Evolutionary conservation across 495 filamentous ascomycete genomes (phyloP).

Genomic region (Jackrogersella minutella): DNA sequence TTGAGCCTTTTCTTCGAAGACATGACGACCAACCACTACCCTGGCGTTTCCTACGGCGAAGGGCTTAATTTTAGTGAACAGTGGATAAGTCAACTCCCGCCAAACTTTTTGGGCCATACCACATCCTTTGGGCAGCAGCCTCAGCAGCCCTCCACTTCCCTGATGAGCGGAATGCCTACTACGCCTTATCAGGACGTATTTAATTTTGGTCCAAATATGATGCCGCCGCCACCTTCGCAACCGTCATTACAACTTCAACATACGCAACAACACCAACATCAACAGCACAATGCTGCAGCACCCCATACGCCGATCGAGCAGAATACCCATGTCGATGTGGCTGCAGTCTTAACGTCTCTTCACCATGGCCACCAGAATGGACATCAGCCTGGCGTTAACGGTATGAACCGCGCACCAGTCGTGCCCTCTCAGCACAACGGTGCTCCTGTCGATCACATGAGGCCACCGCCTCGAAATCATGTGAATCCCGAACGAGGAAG

Average conservation of each 20-base stretch:
- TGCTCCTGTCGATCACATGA: slow-evolving; percentile 23
- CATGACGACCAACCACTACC: slow-evolving; percentile 63
- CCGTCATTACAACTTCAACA: slow-evolving; percentile 36
- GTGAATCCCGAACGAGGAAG: slow-evolving; percentile 18
- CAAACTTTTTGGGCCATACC: slow-evolving; percentile 66
- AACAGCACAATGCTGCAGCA: slow-evolving; percentile 13
- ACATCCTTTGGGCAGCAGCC: slow-evolving; percentile 66
- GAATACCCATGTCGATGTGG: slow-evolving; percentile 38
- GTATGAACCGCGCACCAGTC: slow-evolving; percentile 15
- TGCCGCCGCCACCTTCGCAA: slow-evolving; percentile 44
- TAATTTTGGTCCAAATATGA: slow-evolving; percentile 38
- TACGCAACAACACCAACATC: slow-evolving; percentile 12
- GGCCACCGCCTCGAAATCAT: slow-evolving; percentile 20
- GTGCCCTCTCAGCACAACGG: slow-evolving; percentile 21
- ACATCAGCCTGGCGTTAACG: slow-evolving; percentile 15
- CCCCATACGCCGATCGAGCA: slow-evolving; percentile 39
- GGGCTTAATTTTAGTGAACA: slow-evolving; percentile 57
- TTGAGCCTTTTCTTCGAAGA: slow-evolving; percentile 70
- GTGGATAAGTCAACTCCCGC: slow-evolving; percentile 65
- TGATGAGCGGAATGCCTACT: slow-evolving; percentile 27
- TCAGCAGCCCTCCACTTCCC: slow-evolving; percentile 27
- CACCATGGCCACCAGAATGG: slow-evolving; percentile 38
- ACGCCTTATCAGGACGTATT: slow-evolving; percentile 32
- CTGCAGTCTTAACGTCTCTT: slow-evolving; percentile 38
- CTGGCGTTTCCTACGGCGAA: slow-evolving; percentile 57